Evolutionary conservation across 2,329 filamentous ascomycete genomes (phyloP), one percentile per base, ranked within the genome.

Genomic region (Myriosclerotinia duriaeana): DNA sequence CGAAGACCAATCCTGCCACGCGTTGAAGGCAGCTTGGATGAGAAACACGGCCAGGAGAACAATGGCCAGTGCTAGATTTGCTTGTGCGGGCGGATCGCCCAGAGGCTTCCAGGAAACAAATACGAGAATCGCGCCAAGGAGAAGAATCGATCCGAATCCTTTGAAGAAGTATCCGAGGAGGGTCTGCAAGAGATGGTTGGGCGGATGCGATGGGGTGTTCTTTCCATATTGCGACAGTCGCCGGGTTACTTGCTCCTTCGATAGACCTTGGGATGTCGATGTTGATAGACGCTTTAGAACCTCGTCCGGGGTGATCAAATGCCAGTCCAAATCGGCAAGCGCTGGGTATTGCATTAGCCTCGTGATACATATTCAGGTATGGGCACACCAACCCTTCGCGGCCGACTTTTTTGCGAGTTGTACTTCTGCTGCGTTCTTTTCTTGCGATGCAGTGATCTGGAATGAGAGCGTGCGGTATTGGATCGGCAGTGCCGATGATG

Each of bases 41-140:
- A 87, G 76, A 72, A 88, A 93, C 12, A 93, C 89, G 2, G 85
- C 83, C 1, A 88, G 75, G 7, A 93, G 79, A 8, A 93, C 89
- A 72, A 92, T 90, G 0, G 87, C 90, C 26, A 93, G 81, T 0
- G 89, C 90, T 70, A 86, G 71, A 74, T 93, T 93, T 9, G 89
- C 89, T 14, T 83, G 71, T 0, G 86, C 83, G 1, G 90, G 89
- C 17, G 89, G 89, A 7, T 89, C 75, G 7, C 89, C 90, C 0
- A 93, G 83, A 0, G 90, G 90, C 69, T 85, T 87, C 89, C 89
- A 93, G 1, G 89, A 86, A 65, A 93, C 78, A 72, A 92, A 91
- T 62, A 93, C 89, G 3, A 93, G 81, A 48, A 92, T 83, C 40
- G 83, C 81, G 34, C 88, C 89, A 5, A 87, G 73, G 11, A 92